These are phyloP conservation scores for Russula earlei DNA, from an alignment of 768 basidiomycete species.

Conservation along the genomic window DNA sequence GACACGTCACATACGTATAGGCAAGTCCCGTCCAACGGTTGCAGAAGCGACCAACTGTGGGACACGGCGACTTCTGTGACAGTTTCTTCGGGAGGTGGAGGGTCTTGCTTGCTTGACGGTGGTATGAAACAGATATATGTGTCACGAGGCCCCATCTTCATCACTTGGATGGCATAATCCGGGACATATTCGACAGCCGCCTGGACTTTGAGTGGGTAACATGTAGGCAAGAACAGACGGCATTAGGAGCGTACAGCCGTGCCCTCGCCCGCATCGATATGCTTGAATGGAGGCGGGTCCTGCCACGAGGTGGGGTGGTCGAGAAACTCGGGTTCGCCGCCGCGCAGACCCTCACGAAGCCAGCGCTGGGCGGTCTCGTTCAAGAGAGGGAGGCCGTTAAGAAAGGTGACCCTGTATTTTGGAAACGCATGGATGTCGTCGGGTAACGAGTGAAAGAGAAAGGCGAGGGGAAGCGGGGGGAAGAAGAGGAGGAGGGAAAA, in stretches of 20 bases:
- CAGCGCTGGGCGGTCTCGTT: constrained; percentile 68
- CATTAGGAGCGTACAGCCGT: constrained; percentile 22
- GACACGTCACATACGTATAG: constrained; percentile 60
- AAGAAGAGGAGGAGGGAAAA: background rate
- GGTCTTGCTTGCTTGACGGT: constrained; percentile 42
- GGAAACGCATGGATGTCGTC: constrained; percentile 77
- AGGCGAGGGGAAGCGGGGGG: constrained; percentile 12
- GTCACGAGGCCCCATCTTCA: constrained; percentile 61
- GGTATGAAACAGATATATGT: constrained; percentile 77
- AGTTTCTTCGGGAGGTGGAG: constrained; percentile 41
- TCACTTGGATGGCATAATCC: constrained; percentile 54
- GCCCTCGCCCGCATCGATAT: constrained; percentile 48
- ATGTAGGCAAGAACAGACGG: background rate
- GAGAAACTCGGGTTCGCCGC: constrained; percentile 71
- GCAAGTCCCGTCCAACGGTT: constrained; percentile 70
- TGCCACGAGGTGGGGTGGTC: constrained; percentile 43
- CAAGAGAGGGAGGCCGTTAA: constrained; percentile 65
- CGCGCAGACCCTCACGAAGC: constrained; percentile 61
- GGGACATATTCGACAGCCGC: constrained; percentile 3
- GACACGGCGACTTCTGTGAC: constrained; percentile 56
- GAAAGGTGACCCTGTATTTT: constrained; percentile 70
- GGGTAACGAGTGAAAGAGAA: constrained; percentile 56
- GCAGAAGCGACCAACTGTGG: constrained; percentile 74
- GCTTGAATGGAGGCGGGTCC: constrained; percentile 36
- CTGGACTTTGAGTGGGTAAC: background rate